Evolutionary conservation across 1,284 basidiomycete species (phyloP), one percentile per base, ranked within the genome.

Genomic region (Malassezia sympodialis): DNA sequence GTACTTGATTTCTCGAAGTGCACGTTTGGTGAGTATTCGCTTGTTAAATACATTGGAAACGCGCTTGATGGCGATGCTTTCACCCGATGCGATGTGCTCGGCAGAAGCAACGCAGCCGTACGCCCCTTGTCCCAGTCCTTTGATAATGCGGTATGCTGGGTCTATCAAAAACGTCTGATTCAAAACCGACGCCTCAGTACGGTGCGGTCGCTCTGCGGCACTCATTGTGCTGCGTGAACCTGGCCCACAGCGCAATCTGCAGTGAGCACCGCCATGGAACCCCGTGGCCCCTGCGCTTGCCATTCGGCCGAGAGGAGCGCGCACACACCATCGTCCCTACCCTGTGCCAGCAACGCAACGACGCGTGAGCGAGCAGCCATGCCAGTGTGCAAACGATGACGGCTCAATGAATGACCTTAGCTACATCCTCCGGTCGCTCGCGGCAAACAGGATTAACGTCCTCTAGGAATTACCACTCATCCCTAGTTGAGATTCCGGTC

Each of bases 1-100:
- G 46, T 49, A 64, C 63, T 74, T 74, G 62, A 74, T 72, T 51
- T 74, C 72, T 30, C 72, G 60, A 35, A 74, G 59, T 7, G 70
- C 70, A 14, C 72, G 60, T 55, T 74, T 74, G 11, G 72, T 71
- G 40, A 74, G 60, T 44, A 74, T 74, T 43, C 67, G 60, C 58
- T 74, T 74, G 48, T 58, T 65, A 31, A 74, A 74, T 42, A 74
- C 64, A 45, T 70, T 72, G 28, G 69, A 73, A 50, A 74, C 68
- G 53, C 69, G 67, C 55, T 74, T 74, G 59, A 74, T 72, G 12
- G 72, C 72, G 19, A 74, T 67, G 52, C 66, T 65, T 48, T 74
- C 72, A 23, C 72, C 72, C 7, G 70, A 69, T 27, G 65, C 59
- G 42, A 58, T 59, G 60, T 74, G 72, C n/a, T 62, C 66, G 3